Conservation (phyloP, 306 rosid genomes). For the Heteromeles arbutifolia region DNA sequence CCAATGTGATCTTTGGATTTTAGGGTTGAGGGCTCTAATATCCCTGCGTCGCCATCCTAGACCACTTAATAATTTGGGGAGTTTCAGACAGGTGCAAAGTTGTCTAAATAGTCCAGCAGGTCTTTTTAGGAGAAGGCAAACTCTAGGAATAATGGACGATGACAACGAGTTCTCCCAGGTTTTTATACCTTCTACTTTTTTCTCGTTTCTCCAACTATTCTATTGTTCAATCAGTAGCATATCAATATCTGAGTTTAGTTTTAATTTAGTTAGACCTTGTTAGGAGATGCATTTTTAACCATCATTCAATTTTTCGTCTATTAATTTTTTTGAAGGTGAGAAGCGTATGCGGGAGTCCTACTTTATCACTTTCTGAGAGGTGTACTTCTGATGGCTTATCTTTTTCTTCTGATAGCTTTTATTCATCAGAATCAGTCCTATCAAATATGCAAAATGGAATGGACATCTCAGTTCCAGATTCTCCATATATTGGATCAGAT, state of each 20-base stretch:
- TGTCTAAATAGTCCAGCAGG: constrained; percentile 87
- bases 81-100: constrained; percentile 64
- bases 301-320: background rate
- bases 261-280: background rate
- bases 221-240: background rate
- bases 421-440: constrained; percentile 38
- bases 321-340: constrained; percentile 47
- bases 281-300: background rate
- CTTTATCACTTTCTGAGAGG: constrained; percentile 68
- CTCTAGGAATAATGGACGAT: constrained; percentile 74
- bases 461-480: constrained; percentile 42
- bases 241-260: background rate
- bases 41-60: constrained; percentile 43
- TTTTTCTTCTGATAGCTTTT: constrained; percentile 44
- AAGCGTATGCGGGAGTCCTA: constrained; percentile 69
- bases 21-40: constrained; percentile 64
- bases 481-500: constrained; percentile 44
- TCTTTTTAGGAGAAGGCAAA: constrained; percentile 59
- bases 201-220: background rate
- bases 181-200: constrained; percentile 6
- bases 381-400: constrained; percentile 77
- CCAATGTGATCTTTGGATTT: constrained; percentile 75
- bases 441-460: constrained; percentile 32
- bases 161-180: constrained; percentile 62
- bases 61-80: constrained; percentile 44